Evolutionary conservation across 1,284 basidiomycete genomes (phyloP).

Genomic region (Takashimella tepidaria): DNA sequence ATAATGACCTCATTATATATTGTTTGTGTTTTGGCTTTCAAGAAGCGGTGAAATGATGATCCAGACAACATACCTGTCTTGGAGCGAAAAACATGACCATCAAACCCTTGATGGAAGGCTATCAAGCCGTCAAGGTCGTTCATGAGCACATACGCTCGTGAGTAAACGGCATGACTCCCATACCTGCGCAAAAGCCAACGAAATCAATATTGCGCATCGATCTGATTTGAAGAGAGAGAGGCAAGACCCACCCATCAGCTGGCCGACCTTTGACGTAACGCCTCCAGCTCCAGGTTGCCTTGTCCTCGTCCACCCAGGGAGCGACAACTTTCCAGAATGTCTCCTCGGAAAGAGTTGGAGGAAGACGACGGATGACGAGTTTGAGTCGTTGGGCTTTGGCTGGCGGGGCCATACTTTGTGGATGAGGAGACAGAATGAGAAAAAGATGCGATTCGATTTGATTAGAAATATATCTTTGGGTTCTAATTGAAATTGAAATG

Average conservation of each 20-base stretch:
- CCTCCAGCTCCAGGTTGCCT: constrained; percentile 57
- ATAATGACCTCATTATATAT: too few relatives aligned
- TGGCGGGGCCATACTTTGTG: constrained; percentile 4
- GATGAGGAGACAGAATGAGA: constrained; percentile 1
- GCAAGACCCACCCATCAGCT: constrained; percentile 59
- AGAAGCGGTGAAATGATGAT: too few relatives aligned
- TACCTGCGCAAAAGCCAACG: constrained; percentile 16
- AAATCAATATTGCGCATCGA: neutral
- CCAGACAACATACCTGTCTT: constrained; percentile 76
- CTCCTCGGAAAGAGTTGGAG: constrained; percentile 84
- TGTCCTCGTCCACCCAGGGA: constrained; percentile 73
- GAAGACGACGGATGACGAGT: constrained; percentile 79
- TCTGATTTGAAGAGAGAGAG: neutral
- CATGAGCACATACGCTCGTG: constrained; percentile 90
- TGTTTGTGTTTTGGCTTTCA: too few relatives aligned
- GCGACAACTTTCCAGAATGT: constrained; percentile 90
- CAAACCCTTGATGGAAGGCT: constrained; percentile 75
- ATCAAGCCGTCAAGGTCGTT: constrained; percentile 65
- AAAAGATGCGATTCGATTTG: too few relatives aligned
- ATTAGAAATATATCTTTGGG: too few relatives aligned
- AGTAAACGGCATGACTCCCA: constrained; percentile 72
- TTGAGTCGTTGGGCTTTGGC: constrained; percentile 59
- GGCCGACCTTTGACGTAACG: constrained; percentile 63
- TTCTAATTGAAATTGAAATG: too few relatives aligned
- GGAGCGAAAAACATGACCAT: constrained; percentile 87